Base-by-base conservation (phyloP, 495 filamentous ascomycete genomes). In the Hypoxylon lienhwacheense region DNA sequence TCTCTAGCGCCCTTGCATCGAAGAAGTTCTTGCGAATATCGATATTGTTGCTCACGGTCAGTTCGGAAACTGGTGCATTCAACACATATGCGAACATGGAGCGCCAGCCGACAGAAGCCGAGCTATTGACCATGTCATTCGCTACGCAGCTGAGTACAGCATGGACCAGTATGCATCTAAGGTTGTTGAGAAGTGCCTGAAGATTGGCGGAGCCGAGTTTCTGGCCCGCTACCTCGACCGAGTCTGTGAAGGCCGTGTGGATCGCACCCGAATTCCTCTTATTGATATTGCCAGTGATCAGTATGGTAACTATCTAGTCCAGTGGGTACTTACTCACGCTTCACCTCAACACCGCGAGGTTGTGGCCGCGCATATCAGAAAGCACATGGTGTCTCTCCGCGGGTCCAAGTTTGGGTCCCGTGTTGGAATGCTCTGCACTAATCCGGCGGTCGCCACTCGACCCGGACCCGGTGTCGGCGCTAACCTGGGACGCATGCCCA, bases 101-200 rank as follows among this genome's bases (percentile, higher is more conserved):
- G 85, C 87, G 53, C 89, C 91, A 20, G 84, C 85, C 48, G 93
- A 98, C 67, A 90, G 91, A 65, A 95, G 85, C 71, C 85, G 90
- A 57, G 93, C 93, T 19, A 85, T 96, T 61, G 95, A 97, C 63
- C 92, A 96, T 69, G 90, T 97, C 55, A 85, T 97, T 58, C 86
- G 85, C 56, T 91, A 89, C 74, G 87, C 91, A 17, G 86, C 89
- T 19, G 91, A 97, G 69, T 98, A 97, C 72, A 97, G 91, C 73
- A 96, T 95, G 86, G 93, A 98, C 65, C 93, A 98, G 70, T 98
- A 96, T 70, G 95, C 95, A 15, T 98, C 93, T 26, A 98, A 98
- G 68, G 93, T 98, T 12, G 91, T 98, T 44, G 93, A 98, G 76
- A 98, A 98, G 72, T 98, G 93, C 56, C 81, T 98, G 55, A 98